A percentile compares a stretch with the other conserved stretches of the same genome.
phyloP scores from a whole-genome alignment of 768 basidiomycete genomes.

The Suillus bovinus region DNA sequence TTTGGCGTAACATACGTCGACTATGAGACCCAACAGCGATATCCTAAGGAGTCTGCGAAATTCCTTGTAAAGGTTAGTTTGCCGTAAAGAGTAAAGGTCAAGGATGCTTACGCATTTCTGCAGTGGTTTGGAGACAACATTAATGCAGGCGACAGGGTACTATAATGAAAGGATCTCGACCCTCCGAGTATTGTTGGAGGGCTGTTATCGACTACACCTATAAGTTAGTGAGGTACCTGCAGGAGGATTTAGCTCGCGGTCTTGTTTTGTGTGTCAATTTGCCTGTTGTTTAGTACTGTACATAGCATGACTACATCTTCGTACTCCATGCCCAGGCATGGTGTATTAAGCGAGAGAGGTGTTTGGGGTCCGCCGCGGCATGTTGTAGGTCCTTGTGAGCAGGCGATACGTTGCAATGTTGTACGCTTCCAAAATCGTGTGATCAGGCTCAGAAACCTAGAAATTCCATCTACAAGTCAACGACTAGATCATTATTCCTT shows the following conservation, averaged over 20 bases:
- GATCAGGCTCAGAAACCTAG: constrained; percentile 5
- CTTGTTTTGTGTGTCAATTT: background rate
- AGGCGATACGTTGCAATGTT: constrained; percentile 8
- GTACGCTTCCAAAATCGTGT: constrained; percentile 5
- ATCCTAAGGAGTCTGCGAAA: constrained; percentile 61
- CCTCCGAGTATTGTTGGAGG: constrained; percentile 6
- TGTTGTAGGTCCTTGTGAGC: constrained; percentile 9
- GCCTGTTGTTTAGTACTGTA: background rate
- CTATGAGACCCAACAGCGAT: constrained; percentile 65
- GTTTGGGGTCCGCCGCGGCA: constrained; percentile 3
- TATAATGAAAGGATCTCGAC: too few relatives aligned
- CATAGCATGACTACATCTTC: background rate
- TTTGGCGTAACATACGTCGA: constrained; percentile 76
- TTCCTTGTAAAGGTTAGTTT: constrained; percentile 53
- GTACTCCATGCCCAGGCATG: background rate
- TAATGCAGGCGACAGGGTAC: constrained; percentile 10
- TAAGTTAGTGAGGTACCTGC: background rate
- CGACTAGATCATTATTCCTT: background rate
- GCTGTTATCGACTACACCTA: constrained; percentile 1
- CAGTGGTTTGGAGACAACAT: constrained; percentile 36
- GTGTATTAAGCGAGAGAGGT: background rate
- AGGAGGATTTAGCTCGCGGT: background rate
- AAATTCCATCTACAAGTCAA: background rate
- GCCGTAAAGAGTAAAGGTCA: background rate
- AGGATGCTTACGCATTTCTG: background rate